phyloP scores from a whole-genome alignment of 768 basidiomycete genomes.

The Albatrellus ellisii region DNA sequence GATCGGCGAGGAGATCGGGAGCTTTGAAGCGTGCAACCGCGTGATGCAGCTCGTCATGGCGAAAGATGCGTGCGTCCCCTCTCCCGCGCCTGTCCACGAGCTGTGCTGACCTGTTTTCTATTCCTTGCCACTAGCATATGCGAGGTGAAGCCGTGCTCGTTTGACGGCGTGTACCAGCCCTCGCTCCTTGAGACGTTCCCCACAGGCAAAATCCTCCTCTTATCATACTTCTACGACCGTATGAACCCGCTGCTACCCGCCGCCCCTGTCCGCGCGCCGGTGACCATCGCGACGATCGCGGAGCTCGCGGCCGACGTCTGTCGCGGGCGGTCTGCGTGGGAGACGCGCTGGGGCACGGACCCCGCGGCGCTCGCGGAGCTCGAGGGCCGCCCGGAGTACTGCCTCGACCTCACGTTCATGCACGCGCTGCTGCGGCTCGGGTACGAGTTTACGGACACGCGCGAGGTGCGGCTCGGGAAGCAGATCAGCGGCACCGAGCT shows the following conservation, averaged over 20 bases:
- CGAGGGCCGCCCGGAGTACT: conserved; percentile 81
- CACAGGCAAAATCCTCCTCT: conserved; percentile 71
- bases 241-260: conserved; percentile 57
- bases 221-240: conserved; percentile 98
- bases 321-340: conserved; percentile 49
- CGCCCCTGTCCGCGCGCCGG: conserved; percentile 12
- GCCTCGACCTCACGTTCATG: conserved; percentile 94
- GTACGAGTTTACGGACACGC: conserved; percentile 69
- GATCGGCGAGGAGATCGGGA: conserved; percentile 70
- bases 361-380: conserved; percentile 51
- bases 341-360: conserved; percentile 30
- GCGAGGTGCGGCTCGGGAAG: conserved; percentile 74
- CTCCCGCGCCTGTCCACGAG: neutral
- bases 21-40: conserved; percentile 76
- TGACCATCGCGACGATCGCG: conserved; percentile 41
- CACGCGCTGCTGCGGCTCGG: conserved; percentile 75
- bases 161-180: conserved; percentile 96
- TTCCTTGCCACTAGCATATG: conserved; percentile 47
- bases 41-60: conserved; percentile 84
- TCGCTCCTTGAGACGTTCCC: conserved; percentile 82
- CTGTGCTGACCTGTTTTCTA: neutral
- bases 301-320: conserved; percentile 63
- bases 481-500: conserved; percentile 81
- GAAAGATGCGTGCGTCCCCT: conserved; percentile 70
- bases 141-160: conserved; percentile 87